Percentiles rank a stretch among this genome's conserved stretches.
Evolutionary conservation across 352 stramenopile species (phyloP).

Genomic region (Globisporangium polare): DNA sequence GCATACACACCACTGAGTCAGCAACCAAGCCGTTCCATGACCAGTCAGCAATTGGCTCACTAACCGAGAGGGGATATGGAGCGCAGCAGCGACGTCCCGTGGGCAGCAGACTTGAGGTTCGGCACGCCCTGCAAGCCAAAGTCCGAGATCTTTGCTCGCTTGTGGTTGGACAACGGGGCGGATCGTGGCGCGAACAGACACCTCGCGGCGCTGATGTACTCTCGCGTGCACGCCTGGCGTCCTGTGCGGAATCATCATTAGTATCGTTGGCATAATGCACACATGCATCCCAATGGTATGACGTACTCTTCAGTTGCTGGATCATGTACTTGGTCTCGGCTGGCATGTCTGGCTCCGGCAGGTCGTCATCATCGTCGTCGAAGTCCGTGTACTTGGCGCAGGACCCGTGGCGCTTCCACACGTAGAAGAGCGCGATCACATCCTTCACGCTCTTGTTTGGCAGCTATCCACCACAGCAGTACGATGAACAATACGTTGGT

Average conservation of each 20-base stretch:
- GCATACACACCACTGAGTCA: background rate
- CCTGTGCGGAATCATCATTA: conserved; percentile 21
- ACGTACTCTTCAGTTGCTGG: conserved; percentile 61
- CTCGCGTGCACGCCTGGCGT: conserved; percentile 58
- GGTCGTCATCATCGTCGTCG: conserved; percentile 46
- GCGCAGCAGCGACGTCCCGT: conserved; percentile 41
- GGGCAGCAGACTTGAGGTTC: conserved; percentile 47
- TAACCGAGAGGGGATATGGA: conserved; percentile 15
- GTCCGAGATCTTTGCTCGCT: conserved; percentile 42
- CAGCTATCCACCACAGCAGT: conserved; percentile 31
- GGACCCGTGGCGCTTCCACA: conserved; percentile 82
- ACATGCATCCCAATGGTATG: background rate
- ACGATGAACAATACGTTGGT: background rate
- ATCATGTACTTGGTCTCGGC: conserved; percentile 55
- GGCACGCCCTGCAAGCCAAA: conserved; percentile 53
- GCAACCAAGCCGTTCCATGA: background rate
- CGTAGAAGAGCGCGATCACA: conserved; percentile 79
- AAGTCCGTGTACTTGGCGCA: conserved; percentile 31
- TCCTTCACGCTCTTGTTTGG: conserved; percentile 58
- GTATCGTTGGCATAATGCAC: background rate
- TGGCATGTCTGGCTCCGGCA: conserved; percentile 49
- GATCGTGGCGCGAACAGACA: conserved; percentile 41
- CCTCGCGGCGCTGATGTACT: conserved; percentile 60
- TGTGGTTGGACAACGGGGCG: conserved; percentile 34
- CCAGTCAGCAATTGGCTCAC: background rate